Conservation (phyloP, 2,329 filamentous ascomycete genomes). For the Botrytis elliptica region DNA sequence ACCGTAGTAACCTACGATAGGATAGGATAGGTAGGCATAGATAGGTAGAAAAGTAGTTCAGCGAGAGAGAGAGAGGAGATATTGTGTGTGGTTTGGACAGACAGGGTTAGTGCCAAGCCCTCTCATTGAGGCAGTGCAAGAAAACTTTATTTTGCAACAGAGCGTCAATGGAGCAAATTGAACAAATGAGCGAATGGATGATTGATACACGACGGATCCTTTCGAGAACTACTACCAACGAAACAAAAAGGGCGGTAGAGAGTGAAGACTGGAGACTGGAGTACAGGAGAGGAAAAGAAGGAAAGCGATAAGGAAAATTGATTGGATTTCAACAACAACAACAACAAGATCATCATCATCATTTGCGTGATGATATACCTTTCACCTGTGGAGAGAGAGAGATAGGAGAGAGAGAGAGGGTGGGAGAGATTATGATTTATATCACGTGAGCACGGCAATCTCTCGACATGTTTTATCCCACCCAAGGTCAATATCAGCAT, state of each 20-base stretch:
- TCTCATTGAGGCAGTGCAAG: conserved; percentile 23
- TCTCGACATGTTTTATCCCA: not conserved
- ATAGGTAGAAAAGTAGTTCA: not conserved
- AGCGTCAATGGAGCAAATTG: conserved; percentile 6
- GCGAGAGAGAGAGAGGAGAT: not conserved
- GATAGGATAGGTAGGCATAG: not conserved
- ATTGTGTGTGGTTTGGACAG: not conserved
- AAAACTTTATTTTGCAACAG: conserved; percentile 12
- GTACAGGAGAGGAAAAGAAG: too few species aligned
- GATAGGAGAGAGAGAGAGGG: too few species aligned
- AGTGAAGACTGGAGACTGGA: not conserved
- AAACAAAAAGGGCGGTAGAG: conserved; percentile 2
- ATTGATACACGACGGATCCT: conserved; percentile 1
- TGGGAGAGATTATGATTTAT: not conserved
- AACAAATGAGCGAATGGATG: not conserved
- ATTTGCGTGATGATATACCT: not conserved
- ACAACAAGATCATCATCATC: not conserved
- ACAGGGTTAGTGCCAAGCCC: conserved; percentile 10
- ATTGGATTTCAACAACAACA: too few species aligned
- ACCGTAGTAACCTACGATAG: not conserved
- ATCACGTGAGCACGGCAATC: not conserved
- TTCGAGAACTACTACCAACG: not conserved
- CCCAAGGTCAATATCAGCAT: not conserved
- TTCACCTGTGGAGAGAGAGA: not conserved
- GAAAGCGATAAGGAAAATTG: too few species aligned